Base-by-base conservation (phyloP, 257 asterid species). In the Mitragyna speciosa region DNA sequence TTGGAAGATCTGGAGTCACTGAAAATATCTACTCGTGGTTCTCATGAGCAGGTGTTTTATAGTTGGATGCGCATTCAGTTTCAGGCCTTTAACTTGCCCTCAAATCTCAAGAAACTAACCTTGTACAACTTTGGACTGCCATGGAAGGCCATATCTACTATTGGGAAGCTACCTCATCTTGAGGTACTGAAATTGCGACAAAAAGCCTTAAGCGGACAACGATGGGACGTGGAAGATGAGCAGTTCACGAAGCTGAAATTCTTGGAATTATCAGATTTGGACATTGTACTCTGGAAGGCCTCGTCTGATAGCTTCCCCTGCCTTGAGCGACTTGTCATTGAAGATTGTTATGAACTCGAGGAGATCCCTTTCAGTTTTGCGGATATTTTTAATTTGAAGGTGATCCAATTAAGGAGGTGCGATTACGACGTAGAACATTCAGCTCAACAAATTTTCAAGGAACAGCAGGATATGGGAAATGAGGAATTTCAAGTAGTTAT, bases 251-350 rank as follows among this genome's bases (percentile, higher is more conserved):
- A 41, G 3, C 81, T 78, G 28, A 69, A 69, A 16, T 68, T 52
- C 81, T 54, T 78, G 56, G 72, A 52, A 69, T 8, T 69, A 17
- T 19, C 20, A 12, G 14, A 12, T 1, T 28, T 78, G 5, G 6
- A 78, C 65, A 16, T 70, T 17, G 58, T 24, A 61, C 2, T 47
- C 17, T 81, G 84, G 84, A 2, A 26, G 28, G 43, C 49, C n/a
- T 7, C 33, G 1, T 1, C 7, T 3, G 30, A 70, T 1, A 6
- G 68, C 47, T 56, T 74, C 24, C 68, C 68, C 36, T 3, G 36
- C 78, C 78, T 74, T 36, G 51, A 54, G 48, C 78, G 20, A 31
- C 78, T 74, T 54, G 65, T 52, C 4, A 7, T 74, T 8, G 20
- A 51, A 52, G 31, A 33, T 22, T 54, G 49, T 74, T 3, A 9